Base-by-base conservation (phyloP, 331 rosid species). In the Quercus lobata region DNA sequence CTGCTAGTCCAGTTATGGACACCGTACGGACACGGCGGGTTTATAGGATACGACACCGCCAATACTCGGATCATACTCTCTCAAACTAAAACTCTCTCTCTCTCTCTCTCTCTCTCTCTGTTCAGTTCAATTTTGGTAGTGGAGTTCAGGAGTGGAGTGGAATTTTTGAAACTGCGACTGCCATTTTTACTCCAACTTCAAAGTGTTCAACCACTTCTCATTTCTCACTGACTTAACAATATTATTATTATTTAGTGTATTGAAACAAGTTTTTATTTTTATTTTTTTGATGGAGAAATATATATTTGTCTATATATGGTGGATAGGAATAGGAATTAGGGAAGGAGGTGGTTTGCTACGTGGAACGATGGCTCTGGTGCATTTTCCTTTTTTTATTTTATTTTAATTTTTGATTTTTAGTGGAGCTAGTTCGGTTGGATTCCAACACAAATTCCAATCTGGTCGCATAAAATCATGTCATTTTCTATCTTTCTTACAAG, bases 11-110 rank as follows among this genome's bases (percentile, higher is more conserved):
- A 46, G 76, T 46, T 55, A 15, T 21, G 86, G 19, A 76, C 74
- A 78, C 74, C 74, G 53, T 69, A 71, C 0, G 73, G 70, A 22
- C 65, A 68, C 34, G 75, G 56, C 10, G 82, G 87, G 73, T 74
- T 87, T 15, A 77, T 10, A 3, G 89, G 75, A n/a, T 73, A 72
- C 1, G 88, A 84, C 66, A 80, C 61, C 73, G 87, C 90, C 76
- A 81, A 60, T 46, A 86, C 53, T 55, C 89, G 80, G 56, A 86
- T 90, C 82, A 81, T 49, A 83, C 91, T 83, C 3, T 82, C 22
- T 1, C 57, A 1, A 1, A 25, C 27, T 25, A 25, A 25, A 25
- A 2, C 34, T 32, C 34, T 32, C 6, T 32, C 46, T 2, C 3
- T 37, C 3, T n/a, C n/a, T n/a, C n/a, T n/a, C n/a, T n/a, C n/a